Evolutionary conservation across 805 yeast species (phyloP).

Genomic region (Wickerhamiella cacticola): DNA sequence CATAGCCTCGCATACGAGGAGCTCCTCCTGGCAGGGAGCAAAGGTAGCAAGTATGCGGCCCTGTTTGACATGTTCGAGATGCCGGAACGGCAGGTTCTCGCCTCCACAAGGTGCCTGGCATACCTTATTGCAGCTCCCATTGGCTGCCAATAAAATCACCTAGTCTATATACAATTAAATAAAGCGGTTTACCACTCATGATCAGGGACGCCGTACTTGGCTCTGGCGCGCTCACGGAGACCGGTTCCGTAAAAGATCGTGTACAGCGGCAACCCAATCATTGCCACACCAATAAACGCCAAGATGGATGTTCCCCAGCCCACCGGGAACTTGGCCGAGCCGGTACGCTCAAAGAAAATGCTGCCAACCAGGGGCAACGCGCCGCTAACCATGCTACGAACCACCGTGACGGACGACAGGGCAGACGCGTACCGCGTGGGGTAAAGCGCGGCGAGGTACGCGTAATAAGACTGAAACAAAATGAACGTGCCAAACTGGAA

Average conservation of each 20-base stretch:
- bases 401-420: constrained; percentile 48
- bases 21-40: no score
- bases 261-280: constrained; percentile 41
- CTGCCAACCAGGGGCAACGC: constrained; percentile 54
- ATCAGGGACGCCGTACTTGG: neutral
- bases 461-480: constrained; percentile 41
- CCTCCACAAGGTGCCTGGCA: no score
- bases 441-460: constrained; percentile 26
- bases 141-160: no score
- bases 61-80: no score
- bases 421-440: constrained; percentile 26
- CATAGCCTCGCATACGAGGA: no score
- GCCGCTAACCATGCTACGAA: constrained; percentile 45
- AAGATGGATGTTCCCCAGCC: constrained; percentile 46
- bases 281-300: constrained; percentile 35
- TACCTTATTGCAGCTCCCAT: no score
- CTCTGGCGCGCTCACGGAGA: constrained; percentile 13
- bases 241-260: constrained; percentile 38
- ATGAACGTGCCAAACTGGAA: constrained; percentile 34
- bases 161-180: no score
- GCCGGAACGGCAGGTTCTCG: no score
- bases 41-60: no score
- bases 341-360: constrained; percentile 39
- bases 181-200: no score
- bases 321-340: constrained; percentile 24